These are phyloP conservation scores for Pythium utonaiense DNA, from an alignment of 352 stramenopile genomes.

Conservation along the genomic window DNA sequence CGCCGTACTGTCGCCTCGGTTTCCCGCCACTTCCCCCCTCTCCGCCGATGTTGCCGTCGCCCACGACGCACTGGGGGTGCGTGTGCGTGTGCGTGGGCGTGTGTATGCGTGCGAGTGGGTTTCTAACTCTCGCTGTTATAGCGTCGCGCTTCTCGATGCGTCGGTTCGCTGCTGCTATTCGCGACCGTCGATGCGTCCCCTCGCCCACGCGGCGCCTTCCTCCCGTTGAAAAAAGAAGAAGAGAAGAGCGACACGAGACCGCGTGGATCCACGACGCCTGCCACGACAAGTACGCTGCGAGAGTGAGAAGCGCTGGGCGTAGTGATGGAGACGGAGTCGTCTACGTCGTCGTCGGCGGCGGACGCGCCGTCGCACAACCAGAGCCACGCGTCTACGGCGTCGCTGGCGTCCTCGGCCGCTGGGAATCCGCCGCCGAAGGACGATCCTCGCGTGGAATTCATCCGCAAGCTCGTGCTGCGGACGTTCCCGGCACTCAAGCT, in stretches of 20 bases:
- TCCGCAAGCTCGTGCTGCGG: slow-evolving; percentile 53
- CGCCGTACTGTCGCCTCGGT: too few relatives aligned
- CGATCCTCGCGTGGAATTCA: slow-evolving; percentile 61
- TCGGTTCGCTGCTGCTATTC: not conserved
- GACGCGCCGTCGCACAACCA: slow-evolving; percentile 4
- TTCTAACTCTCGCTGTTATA: not conserved
- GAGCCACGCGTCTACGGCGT: slow-evolving; percentile 10
- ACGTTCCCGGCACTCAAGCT: slow-evolving; percentile 64
- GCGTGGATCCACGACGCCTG: not conserved
- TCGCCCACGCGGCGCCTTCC: not conserved
- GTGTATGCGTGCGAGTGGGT: not conserved
- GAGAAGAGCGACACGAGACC: not conserved
- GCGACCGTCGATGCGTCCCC: slow-evolving; percentile 1
- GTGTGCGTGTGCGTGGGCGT: too few relatives aligned
- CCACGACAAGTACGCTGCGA: not conserved
- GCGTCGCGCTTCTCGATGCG: not conserved
- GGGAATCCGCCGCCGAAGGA: slow-evolving; percentile 37
- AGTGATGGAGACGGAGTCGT: slow-evolving; percentile 16
- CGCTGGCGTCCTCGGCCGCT: not conserved
- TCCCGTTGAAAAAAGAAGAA: not conserved
- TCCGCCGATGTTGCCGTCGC: too few relatives aligned
- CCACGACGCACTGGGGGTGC: too few relatives aligned
- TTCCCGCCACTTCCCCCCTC: too few relatives aligned
- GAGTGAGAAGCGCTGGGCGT: not conserved
- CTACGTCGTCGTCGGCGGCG: not conserved